Evolutionary conservation across 139 green algal species (phyloP).

Genomic region (Pedinophyceae sp.): DNA sequence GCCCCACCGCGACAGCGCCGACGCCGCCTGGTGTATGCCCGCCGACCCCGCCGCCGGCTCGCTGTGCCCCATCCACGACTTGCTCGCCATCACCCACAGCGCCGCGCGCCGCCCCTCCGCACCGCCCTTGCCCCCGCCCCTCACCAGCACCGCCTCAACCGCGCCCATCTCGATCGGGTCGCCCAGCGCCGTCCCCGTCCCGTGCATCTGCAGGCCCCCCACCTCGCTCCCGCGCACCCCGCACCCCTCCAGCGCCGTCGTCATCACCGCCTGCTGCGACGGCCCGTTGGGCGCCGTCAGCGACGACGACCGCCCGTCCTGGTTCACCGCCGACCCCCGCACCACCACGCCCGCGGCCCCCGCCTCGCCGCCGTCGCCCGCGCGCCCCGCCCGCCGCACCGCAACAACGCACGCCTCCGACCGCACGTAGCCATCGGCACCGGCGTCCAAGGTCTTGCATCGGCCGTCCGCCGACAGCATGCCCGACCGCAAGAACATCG

Average conservation of each 20-base stretch:
- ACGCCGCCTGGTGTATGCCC: constrained; percentile 34
- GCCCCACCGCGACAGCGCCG: constrained; percentile 8
- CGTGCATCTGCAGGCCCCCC: constrained; percentile 24
- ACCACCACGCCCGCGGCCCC: not conserved
- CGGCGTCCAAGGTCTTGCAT: constrained; percentile 29
- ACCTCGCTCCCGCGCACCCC: no score
- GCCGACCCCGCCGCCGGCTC: constrained; percentile 59
- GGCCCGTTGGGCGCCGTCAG: no score
- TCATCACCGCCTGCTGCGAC: no score
- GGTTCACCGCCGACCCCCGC: no score
- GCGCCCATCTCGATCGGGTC: constrained; percentile 55
- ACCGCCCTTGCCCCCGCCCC: not conserved
- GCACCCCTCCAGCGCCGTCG: no score
- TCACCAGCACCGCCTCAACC: constrained; percentile 6
- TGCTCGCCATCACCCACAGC: constrained; percentile 32
- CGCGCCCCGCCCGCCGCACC: not conserved
- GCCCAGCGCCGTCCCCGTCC: constrained; percentile 58
- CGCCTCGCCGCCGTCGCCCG: not conserved
- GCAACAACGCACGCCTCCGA: constrained; percentile 24
- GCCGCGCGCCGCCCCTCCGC: constrained; percentile 6
- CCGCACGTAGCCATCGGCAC: constrained; percentile 36
- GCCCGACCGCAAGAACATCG: no score
- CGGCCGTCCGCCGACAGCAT: constrained; percentile 38
- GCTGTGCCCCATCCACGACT: constrained; percentile 64
- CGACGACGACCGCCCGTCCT: no score